Conservation (phyloP, 257 asterid species). For the Plantago ovata region DNA sequence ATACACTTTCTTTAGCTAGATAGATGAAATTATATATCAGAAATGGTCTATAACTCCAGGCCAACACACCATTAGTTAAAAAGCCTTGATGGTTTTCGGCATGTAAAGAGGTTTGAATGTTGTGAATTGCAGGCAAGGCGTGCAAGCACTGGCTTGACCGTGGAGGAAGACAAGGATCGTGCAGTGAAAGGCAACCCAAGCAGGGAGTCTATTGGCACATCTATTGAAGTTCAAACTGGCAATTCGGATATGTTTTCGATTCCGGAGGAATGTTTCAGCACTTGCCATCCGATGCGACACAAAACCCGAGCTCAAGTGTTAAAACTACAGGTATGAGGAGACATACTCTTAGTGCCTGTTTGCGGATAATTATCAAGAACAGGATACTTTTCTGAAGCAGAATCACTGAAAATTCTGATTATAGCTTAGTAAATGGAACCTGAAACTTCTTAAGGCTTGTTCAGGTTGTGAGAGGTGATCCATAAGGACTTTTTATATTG, state of each 20-base stretch:
- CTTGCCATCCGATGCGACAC: slow-evolving; percentile 21
- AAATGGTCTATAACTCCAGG: too few relatives aligned
- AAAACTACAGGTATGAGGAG: slow-evolving; percentile 56
- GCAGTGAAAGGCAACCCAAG: slow-evolving; percentile 19
- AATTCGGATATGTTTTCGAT: slow-evolving; percentile 34
- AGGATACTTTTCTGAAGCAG: too few relatives aligned
- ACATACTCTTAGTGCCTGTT: too few relatives aligned
- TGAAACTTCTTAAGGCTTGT: too few relatives aligned
- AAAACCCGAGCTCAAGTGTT: slow-evolving; percentile 34
- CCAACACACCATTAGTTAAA: too few relatives aligned
- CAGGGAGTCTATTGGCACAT: slow-evolving; percentile 46
- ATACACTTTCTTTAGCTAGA: neutral
- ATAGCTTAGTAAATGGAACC: too few relatives aligned
- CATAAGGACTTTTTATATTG: too few relatives aligned
- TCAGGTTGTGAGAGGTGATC: too few relatives aligned
- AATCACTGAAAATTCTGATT: neutral
- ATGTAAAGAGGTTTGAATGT: neutral
- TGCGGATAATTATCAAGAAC: too few relatives aligned
- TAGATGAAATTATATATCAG: too few relatives aligned
- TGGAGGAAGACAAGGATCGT: slow-evolving; percentile 6
- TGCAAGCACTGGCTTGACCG: slow-evolving; percentile 8
- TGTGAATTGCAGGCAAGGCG: slow-evolving; percentile 33
- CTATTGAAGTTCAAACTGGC: slow-evolving; percentile 53
- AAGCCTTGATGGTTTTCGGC: neutral
- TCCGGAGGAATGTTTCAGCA: slow-evolving; percentile 25